These are phyloP conservation scores for Penicillium longicatenatum DNA, from an alignment of 495 filamentous ascomycete genomes.

Conservation along the genomic window DNA sequence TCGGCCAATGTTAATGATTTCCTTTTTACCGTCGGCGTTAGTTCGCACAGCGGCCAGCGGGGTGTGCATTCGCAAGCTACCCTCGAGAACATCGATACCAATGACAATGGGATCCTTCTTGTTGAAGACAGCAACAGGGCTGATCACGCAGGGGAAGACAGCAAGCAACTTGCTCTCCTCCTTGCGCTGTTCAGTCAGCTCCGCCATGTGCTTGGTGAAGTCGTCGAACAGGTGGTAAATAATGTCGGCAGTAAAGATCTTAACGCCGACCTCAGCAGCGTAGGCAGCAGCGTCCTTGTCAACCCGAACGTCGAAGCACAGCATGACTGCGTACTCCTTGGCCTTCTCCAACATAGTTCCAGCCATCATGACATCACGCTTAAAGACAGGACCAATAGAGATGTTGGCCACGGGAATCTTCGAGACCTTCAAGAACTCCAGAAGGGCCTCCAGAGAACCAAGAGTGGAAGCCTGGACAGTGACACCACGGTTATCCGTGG, in stretches of 20 bases:
- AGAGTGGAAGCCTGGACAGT: conserved; percentile 97
- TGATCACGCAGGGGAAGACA: conserved; percentile 93
- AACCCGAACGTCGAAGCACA: conserved; percentile 99
- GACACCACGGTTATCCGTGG: conserved; percentile 89
- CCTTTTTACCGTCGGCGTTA: conserved; percentile 75
- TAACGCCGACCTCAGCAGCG: conserved; percentile 92
- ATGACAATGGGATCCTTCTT: conserved; percentile 96
- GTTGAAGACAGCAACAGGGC: conserved; percentile 93
- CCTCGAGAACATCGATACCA: conserved; percentile 93
- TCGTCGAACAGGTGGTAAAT: conserved; percentile 98
- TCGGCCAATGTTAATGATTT: conserved; percentile 83
- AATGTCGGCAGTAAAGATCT: conserved; percentile 98
- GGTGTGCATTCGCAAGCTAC: conserved; percentile 79
- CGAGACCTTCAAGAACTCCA: conserved; percentile 90
- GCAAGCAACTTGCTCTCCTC: conserved; percentile 93
- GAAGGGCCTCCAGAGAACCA: conserved; percentile 91
- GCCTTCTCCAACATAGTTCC: conserved; percentile 96
- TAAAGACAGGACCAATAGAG: conserved; percentile 96
- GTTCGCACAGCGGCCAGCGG: conserved; percentile 83
- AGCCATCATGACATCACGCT: conserved; percentile 96
- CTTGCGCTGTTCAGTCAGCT: conserved; percentile 84
- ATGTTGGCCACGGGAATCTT: conserved; percentile 98
- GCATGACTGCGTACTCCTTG: conserved; percentile 96
- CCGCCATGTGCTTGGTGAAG: conserved; percentile 91
- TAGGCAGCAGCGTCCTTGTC: conserved; percentile 94